Conservation (phyloP, 345 rosid species). For the Eucalyptus marginata region DNA sequence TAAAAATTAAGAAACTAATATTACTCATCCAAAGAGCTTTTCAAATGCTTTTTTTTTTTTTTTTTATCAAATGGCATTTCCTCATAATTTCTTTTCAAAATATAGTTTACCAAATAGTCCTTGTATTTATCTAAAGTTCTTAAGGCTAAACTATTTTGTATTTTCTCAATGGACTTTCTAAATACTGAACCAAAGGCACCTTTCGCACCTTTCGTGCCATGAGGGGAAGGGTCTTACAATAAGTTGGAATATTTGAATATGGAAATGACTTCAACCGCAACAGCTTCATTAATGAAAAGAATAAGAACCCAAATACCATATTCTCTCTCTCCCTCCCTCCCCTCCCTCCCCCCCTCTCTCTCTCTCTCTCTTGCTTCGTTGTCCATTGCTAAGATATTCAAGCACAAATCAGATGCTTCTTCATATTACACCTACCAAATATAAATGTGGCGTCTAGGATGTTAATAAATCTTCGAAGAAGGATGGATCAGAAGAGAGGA, state of each 20-base stretch:
- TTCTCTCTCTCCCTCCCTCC: neutral
- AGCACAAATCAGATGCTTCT: neutral
- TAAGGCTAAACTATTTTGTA: too few species aligned
- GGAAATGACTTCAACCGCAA: neutral
- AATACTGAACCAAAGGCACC: too few species aligned
- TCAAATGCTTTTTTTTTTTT: too few species aligned
- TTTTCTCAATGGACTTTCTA: too few species aligned
- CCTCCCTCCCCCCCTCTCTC: neutral
- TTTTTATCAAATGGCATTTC: too few species aligned
- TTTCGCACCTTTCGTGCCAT: neutral
- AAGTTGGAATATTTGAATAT: neutral
- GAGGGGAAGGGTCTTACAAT: neutral
- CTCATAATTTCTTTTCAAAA: too few species aligned
- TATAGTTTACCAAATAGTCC: too few species aligned
- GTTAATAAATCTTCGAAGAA: neutral
- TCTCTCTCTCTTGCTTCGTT: neutral
- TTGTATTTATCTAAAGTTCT: too few species aligned
- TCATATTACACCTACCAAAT: neutral
- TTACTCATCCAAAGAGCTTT: too few species aligned
- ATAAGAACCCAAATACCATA: conserved; percentile 10
- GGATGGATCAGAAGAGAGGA: neutral
- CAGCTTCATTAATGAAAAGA: neutral
- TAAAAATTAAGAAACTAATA: too few species aligned
- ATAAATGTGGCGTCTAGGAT: neutral
- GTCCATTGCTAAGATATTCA: neutral